Evolutionary conservation across 2,329 filamentous ascomycete species (phyloP).

Genomic region (Kalmusia sp.): DNA sequence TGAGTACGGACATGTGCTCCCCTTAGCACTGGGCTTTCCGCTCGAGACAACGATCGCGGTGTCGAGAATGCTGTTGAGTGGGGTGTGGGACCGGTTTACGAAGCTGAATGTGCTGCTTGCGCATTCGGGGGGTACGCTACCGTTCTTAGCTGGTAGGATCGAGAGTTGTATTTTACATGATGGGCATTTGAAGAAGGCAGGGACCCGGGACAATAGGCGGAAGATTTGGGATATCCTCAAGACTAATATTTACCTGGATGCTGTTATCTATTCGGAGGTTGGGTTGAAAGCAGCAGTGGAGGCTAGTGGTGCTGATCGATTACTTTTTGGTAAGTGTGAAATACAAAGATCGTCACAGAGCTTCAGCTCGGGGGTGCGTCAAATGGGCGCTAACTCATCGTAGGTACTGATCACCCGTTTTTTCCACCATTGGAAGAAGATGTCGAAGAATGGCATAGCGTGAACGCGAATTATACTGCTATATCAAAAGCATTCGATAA

Average conservation of each 20-base stretch:
- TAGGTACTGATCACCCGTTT: conserved; percentile 80
- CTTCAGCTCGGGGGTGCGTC: neutral
- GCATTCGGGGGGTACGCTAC: conserved; percentile 86
- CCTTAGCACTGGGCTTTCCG: conserved; percentile 85
- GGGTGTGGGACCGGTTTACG: conserved; percentile 80
- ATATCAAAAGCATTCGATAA: conserved; percentile 61
- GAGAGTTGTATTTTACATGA: conserved; percentile 89
- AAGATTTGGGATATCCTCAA: conserved; percentile 70
- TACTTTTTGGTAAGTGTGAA: conserved; percentile 70
- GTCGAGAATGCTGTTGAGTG: conserved; percentile 83
- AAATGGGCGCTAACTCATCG: conserved; percentile 7
- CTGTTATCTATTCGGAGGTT: conserved; percentile 81
- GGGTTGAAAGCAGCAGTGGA: conserved; percentile 75
- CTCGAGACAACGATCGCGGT: conserved; percentile 93
- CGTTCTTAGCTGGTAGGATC: conserved; percentile 86
- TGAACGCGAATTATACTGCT: conserved; percentile 64
- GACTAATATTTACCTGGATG: conserved; percentile 86
- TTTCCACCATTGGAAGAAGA: conserved; percentile 76
- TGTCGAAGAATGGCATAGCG: conserved; percentile 73
- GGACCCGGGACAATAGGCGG: conserved; percentile 63
- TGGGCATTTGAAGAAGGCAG: conserved; percentile 71
- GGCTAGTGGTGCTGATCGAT: conserved; percentile 69
- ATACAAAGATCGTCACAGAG: too few relatives aligned
- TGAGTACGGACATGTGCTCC: conserved; percentile 85
- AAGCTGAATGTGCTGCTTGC: conserved; percentile 78